phyloP scores from a whole-genome alignment of 78 protist genomes.

The Dictyostelium discoideum region DNA sequence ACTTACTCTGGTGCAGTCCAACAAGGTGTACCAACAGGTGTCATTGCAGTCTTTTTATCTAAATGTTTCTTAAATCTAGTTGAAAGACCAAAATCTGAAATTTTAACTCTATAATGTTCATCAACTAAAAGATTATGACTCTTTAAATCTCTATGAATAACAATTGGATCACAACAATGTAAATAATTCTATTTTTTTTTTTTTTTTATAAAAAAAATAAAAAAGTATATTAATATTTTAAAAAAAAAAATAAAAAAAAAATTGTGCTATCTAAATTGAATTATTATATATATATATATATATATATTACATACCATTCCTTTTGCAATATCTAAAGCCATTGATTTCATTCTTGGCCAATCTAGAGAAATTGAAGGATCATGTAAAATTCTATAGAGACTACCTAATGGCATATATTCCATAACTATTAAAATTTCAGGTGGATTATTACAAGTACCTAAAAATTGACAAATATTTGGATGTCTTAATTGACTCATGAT shows the following conservation, averaged over 20 bases:
- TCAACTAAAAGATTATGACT: constrained; percentile 85
- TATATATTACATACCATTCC: constrained; percentile 70
- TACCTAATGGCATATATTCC: constrained; percentile 85
- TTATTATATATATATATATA: not conserved
- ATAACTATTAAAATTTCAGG: constrained; percentile 85
- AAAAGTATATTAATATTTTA: not conserved
- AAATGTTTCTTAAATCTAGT: constrained; percentile 75
- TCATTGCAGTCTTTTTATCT: constrained; percentile 67
- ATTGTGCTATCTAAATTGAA: not conserved
- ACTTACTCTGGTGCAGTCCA: constrained; percentile 79
- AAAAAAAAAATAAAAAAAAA: not conserved
- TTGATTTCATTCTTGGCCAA: constrained; percentile 70
- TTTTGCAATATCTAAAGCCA: constrained; percentile 78
- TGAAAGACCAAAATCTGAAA: constrained; percentile 64
- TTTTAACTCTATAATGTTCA: constrained; percentile 86
- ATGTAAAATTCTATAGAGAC: constrained; percentile 74
- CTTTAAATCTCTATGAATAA: constrained; percentile 86
- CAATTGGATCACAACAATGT: constrained; percentile 82
- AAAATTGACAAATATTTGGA: constrained; percentile 86
- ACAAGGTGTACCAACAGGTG: constrained; percentile 78
- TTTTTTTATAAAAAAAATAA: not conserved
- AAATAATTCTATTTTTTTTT: constrained; percentile 38
- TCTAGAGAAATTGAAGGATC: constrained; percentile 24
- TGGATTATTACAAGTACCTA: constrained; percentile 81
- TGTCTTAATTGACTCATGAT: constrained; percentile 83